Evolutionary conservation across 2,329 filamentous ascomycete species (phyloP), one percentile per base, ranked within the genome.

Genomic region (Myriosclerotinia scirpicola): DNA sequence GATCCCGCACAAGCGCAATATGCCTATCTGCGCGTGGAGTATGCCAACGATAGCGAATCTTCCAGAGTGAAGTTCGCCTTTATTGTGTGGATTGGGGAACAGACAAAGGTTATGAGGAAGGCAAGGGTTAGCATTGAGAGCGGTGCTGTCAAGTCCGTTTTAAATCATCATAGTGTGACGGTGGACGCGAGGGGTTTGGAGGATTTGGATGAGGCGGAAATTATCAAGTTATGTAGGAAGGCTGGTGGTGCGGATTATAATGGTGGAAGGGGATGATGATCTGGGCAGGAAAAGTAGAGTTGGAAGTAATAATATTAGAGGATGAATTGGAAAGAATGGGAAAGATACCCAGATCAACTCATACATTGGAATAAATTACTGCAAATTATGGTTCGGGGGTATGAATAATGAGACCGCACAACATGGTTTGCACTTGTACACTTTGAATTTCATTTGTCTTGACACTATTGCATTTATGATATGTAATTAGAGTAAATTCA

Each of bases 231-330:
- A 74, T 77, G 90, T 78, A 80, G 88, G 76, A 88, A 85, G 79
- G 87, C 85, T 5, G 88, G 88, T 65, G 88, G 88, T 42, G 88
- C 88, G 20, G 88, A 90, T 77, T 91, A 90, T 81, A 88, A 90
- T 74, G 87, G 87, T 9, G 87, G 85, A 14, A 78, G 86, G 69
- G 86, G 74, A 12, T 76, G 20, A 61, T 36, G 26, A 11, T 1
- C 34, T 6, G 11, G 9, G 9, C 8, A 50, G 14, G 42, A 36
- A 60, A 44, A 17, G 30, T 20, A 17, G 42, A 40, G 66, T 54
- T 48, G 26, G 52, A 52, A 63, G 40, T 64, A 50, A 64, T 67
- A 65, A 46, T 36, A 12, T 48, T 17, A 40, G 38, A 52, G 38
- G 26, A 22, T 50, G 58, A 48, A 38, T 48, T 34, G 56, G 30